These are phyloP conservation scores for Candida verbasci DNA, from an alignment of 805 yeast species.

Conservation along the genomic window DNA sequence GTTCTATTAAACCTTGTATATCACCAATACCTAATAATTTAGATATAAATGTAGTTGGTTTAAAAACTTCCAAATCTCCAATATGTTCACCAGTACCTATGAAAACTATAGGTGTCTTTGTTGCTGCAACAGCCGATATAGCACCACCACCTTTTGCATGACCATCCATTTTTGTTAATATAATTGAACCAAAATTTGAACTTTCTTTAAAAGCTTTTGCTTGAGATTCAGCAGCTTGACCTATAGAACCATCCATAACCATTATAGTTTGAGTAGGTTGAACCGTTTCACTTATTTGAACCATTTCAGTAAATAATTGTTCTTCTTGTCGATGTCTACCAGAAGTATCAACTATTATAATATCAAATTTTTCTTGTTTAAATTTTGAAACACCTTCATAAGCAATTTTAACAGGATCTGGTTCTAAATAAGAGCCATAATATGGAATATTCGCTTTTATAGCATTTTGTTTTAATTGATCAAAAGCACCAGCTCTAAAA, in stretches of 20 bases:
- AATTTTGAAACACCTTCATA: slow-evolving; percentile 88
- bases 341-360: slow-evolving; percentile 94
- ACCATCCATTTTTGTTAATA: slow-evolving; percentile 95
- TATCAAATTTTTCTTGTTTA: slow-evolving; percentile 85
- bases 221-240: slow-evolving; percentile 97
- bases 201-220: slow-evolving; percentile 92
- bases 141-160: slow-evolving; percentile 99
- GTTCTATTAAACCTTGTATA: slow-evolving; percentile 89
- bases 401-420: slow-evolving; percentile 92
- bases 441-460: slow-evolving; percentile 91
- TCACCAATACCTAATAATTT: slow-evolving; percentile 94
- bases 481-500: slow-evolving; percentile 99
- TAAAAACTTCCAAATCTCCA: slow-evolving; percentile 85
- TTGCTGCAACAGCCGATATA: slow-evolving; percentile 96
- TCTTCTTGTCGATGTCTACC: slow-evolving; percentile 97
- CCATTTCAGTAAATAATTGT: slow-evolving; percentile 89
- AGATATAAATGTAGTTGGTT: slow-evolving; percentile 86
- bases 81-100: slow-evolving; percentile 99
- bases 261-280: slow-evolving; percentile 93
- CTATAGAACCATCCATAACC: slow-evolving; percentile 97
- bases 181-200: slow-evolving; percentile 90
- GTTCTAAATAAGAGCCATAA: slow-evolving; percentile 92
- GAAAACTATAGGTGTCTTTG: slow-evolving; percentile 89
- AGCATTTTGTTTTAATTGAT: slow-evolving; percentile 96
- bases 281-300: slow-evolving; percentile 83